phyloP scores from a whole-genome alignment of 805 yeast species.

The Clavispora phyllophila region DNA sequence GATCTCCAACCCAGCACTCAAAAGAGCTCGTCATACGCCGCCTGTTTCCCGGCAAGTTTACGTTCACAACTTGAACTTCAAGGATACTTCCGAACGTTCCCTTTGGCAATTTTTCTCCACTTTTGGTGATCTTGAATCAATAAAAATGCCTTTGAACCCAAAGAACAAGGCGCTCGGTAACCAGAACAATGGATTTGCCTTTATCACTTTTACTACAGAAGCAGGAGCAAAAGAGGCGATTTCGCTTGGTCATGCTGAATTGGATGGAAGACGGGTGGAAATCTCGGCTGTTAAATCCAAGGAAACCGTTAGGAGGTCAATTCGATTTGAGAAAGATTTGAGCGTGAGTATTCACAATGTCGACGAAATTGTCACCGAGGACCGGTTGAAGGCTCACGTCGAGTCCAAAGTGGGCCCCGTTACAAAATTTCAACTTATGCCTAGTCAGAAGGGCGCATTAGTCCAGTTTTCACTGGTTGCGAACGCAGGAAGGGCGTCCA shows the following conservation, averaged over 20 bases:
- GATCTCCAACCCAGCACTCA: constrained; percentile 52
- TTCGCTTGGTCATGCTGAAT: constrained; percentile 30
- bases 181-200: constrained; percentile 61
- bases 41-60: constrained; percentile 42
- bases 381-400: constrained; percentile 29
- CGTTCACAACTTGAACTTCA: constrained; percentile 49
- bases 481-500: constrained; percentile 48
- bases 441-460: constrained; percentile 45
- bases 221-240: constrained; percentile 47
- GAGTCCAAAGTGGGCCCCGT: constrained; percentile 28
- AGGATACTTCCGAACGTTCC: constrained; percentile 31
- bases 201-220: constrained; percentile 43
- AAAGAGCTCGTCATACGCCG: constrained; percentile 16
- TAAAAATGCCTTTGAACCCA: constrained; percentile 44
- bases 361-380: constrained; percentile 30
- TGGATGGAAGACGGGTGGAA: constrained; percentile 45
- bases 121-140: constrained; percentile 50
- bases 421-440: constrained; percentile 38
- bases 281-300: constrained; percentile 45
- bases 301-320: constrained; percentile 4
- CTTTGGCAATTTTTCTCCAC: constrained; percentile 39
- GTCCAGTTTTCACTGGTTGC: constrained; percentile 39
- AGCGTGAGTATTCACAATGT: constrained; percentile 21
- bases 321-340: constrained; percentile 15
- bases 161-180: constrained; percentile 26